Conservation (phyloP, 164 flowering plant genomes). For the Aristolochia fimbriata region DNA sequence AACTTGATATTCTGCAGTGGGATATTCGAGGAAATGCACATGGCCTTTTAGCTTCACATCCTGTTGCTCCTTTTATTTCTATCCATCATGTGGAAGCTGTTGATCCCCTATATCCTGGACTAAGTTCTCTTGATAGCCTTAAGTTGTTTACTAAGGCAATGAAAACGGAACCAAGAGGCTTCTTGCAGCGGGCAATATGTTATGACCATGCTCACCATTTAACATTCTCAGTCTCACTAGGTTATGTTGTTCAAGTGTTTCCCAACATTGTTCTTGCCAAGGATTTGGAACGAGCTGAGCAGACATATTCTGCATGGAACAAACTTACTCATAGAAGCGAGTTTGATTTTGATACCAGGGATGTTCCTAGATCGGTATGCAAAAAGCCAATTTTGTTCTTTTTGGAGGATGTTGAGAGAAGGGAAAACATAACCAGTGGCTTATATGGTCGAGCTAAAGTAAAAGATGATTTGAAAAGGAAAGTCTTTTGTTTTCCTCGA, state of each 20-base stretch:
- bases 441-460: constrained; percentile 25
- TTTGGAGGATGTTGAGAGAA: constrained; percentile 32
- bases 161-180: constrained; percentile 34
- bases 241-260: constrained; percentile 56
- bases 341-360: constrained; percentile 51
- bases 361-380: constrained; percentile 35
- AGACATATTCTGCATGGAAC: constrained; percentile 57
- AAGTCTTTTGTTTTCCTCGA: constrained; percentile 46
- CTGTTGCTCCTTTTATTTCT: constrained; percentile 52
- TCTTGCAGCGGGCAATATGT: constrained; percentile 54
- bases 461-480: constrained; percentile 41
- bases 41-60: constrained; percentile 53
- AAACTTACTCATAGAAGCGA: constrained; percentile 28
- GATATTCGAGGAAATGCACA: constrained; percentile 53
- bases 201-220: constrained; percentile 30
- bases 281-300: constrained; percentile 50
- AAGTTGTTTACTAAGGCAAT: constrained; percentile 41
- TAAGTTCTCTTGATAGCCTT: constrained; percentile 35
- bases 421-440: constrained; percentile 36
- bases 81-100: constrained; percentile 61
- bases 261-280: constrained; percentile 45
- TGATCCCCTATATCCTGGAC: constrained; percentile 49
- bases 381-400: constrained; percentile 44
- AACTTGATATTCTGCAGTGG: constrained; percentile 25
- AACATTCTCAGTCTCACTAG: constrained; percentile 47